A percentile compares a stretch with the other conserved stretches of the same genome.
Evolutionary conservation across 352 stramenopile species (phyloP).

Genomic region (Blastocystis sp.): DNA sequence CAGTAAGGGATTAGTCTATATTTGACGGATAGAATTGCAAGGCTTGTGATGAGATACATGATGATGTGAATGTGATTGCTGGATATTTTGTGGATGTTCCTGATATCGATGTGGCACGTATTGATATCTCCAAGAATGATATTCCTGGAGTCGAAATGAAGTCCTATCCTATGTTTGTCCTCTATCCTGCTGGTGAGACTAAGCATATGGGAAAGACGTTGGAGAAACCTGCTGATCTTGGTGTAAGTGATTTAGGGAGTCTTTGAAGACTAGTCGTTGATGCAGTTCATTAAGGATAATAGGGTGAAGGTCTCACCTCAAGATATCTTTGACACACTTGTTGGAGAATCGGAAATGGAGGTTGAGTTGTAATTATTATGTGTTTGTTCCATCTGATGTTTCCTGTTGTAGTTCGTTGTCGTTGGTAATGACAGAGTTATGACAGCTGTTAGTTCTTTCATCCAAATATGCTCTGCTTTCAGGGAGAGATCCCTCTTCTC

Average conservation of each 20-base stretch:
- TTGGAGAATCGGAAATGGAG: not conserved
- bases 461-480: no score
- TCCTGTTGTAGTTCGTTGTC: no score
- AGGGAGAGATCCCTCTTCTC: no score
- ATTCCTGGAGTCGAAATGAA: not conserved
- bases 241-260: not conserved
- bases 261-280: not conserved
- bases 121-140: constrained; percentile 58
- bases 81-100: constrained; percentile 45
- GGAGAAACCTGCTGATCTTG: not conserved
- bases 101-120: constrained; percentile 32
- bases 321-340: not conserved
- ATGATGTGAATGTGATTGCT: constrained; percentile 16
- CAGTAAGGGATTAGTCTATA: not conserved
- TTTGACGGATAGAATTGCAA: not conserved
- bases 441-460: no score
- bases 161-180: constrained; percentile 7
- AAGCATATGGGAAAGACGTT: not conserved
- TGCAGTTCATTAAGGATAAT: constrained; percentile 27
- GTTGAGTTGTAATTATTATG: not conserved
- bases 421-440: no score
- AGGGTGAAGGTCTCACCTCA: not conserved
- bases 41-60: constrained; percentile 4
- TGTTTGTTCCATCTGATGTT: no score
- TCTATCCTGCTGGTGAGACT: constrained; percentile 12